Evolutionary conservation across 805 yeast genomes (phyloP), one percentile per base, ranked within the genome.

Genomic region (Suhomyces sp.): DNA sequence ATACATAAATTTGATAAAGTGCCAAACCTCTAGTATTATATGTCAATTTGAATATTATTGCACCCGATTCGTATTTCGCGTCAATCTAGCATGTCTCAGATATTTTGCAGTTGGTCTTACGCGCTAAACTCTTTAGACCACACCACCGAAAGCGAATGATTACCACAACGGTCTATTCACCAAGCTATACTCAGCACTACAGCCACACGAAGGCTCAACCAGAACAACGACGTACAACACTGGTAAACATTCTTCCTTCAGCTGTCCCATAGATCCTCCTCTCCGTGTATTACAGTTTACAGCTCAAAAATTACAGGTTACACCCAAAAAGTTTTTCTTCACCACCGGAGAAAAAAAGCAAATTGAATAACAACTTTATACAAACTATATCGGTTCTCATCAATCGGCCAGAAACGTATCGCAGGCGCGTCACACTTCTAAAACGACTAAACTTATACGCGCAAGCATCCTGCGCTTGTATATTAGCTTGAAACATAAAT

Each of bases 311-410:
- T 35, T 36, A 42, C 49, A 47, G 49, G 42, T 47, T 47, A 35
- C 44, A 23, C 42, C 44, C 49, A 47, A 47, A 47, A 47, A 19
- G 33, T 47, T 47, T 47, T 47, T 42, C 44, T 44, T 27, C 49
- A 36, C 46, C 46, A 42, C 19, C 31, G 42, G 42, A 38, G 42
- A 38, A 47, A 47, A 46, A 44, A 47, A 47, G 29, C 19, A 35
- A 15, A 23, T 33, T 24, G 35, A 47, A 47, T 35, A 47, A 47
- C 46, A 42, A 42, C 46, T 24, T 31, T 48, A 36, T 42, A 24
- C 35, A 38, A 38, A 19, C 42, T 19, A 17, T 17, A 38, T 19
- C 42, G 24, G 42, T 19, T 38, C 42, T 38, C 42, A 38, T 38
- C 42, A 38, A 38, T 38, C 42, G 24, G 23, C 42, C 42, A 38